Percentiles rank a stretch among this genome's conserved stretches.
Evolutionary conservation across 331 rosid genomes (phyloP).

Genomic region (Dryas integrifolia): DNA sequence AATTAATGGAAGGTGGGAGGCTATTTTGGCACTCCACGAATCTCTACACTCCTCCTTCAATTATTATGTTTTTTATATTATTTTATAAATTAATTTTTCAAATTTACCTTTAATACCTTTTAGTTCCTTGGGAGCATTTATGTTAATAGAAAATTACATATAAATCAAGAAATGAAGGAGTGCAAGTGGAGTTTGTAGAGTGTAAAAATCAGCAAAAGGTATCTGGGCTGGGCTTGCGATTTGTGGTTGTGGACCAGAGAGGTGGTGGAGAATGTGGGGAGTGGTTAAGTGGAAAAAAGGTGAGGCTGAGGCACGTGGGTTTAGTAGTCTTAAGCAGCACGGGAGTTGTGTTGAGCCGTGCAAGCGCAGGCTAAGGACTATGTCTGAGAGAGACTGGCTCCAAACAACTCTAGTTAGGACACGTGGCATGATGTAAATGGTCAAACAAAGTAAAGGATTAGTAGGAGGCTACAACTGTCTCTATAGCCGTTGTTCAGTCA

Average conservation of each 20-base stretch:
- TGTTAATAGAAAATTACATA: too few species aligned
- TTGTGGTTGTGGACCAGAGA: not conserved
- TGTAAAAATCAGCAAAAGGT: too few species aligned
- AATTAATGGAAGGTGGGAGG: too few species aligned
- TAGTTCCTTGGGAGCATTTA: too few species aligned
- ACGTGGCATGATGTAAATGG: constrained; percentile 13
- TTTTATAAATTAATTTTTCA: too few species aligned
- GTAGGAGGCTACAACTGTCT: not conserved
- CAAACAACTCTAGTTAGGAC: constrained; percentile 15
- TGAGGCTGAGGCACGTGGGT: not conserved
- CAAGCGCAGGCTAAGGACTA: constrained; percentile 5
- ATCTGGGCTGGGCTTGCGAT: not conserved
- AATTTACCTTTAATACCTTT: too few species aligned
- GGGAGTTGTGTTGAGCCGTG: constrained; percentile 20
- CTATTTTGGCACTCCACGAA: too few species aligned
- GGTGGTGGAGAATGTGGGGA: not conserved
- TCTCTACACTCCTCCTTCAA: too few species aligned
- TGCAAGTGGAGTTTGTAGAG: too few species aligned
- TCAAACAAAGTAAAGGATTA: not conserved
- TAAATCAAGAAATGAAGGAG: too few species aligned
- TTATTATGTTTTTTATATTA: too few species aligned
- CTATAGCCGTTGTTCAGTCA: constrained; percentile 22
- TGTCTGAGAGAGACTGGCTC: constrained; percentile 26
- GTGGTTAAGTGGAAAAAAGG: not conserved
- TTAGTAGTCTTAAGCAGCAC: constrained; percentile 9